Evolutionary conservation across 1,139 yeast genomes (phyloP).

Genomic region (Geotrichum klebahnii): DNA sequence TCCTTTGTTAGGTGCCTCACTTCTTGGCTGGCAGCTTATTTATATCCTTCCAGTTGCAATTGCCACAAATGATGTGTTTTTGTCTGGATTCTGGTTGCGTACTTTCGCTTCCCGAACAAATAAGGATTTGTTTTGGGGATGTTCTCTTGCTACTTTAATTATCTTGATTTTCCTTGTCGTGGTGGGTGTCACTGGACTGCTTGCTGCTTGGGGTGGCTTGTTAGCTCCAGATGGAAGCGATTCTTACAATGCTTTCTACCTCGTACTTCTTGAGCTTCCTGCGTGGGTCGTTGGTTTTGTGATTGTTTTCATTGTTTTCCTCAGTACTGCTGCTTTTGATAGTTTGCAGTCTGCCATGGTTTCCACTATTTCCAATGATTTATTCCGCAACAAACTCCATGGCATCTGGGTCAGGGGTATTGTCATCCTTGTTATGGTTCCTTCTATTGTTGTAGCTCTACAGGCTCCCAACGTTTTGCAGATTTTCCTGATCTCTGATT

Average conservation of each 20-base stretch:
- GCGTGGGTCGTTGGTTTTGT: slow-evolving; percentile 83
- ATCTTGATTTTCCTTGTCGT: slow-evolving; percentile 61
- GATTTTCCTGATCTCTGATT: slow-evolving; percentile 84
- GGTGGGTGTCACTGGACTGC: slow-evolving; percentile 76
- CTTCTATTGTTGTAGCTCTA: slow-evolving; percentile 78
- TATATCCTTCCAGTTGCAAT: slow-evolving; percentile 83
- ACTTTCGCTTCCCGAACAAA: slow-evolving; percentile 84
- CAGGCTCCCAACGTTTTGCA: slow-evolving; percentile 79
- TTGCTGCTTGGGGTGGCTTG: slow-evolving; percentile 88
- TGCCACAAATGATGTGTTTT: slow-evolving; percentile 81
- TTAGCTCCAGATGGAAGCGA: slow-evolving; percentile 54
- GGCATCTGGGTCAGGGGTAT: slow-evolving; percentile 64
- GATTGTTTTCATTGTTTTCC: slow-evolving; percentile 62
- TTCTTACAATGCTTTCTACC: slow-evolving; percentile 61
- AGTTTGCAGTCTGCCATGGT: slow-evolving; percentile 86
- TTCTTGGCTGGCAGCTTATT: slow-evolving; percentile 82
- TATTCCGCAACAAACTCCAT: slow-evolving; percentile 75
- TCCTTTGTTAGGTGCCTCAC: slow-evolving; percentile 58
- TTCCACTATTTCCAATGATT: slow-evolving; percentile 81
- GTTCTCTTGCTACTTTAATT: slow-evolving; percentile 66
- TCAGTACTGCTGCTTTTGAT: slow-evolving; percentile 87
- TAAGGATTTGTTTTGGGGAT: slow-evolving; percentile 70
- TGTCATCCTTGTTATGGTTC: slow-evolving; percentile 73
- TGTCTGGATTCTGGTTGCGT: slow-evolving; percentile 91
- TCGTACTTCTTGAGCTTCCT: slow-evolving; percentile 70